A percentile compares a stretch with the other conserved stretches of the same genome.
phyloP scores from a whole-genome alignment of 1,284 basidiomycete genomes.

The Ceratobasidium sp. region DNA sequence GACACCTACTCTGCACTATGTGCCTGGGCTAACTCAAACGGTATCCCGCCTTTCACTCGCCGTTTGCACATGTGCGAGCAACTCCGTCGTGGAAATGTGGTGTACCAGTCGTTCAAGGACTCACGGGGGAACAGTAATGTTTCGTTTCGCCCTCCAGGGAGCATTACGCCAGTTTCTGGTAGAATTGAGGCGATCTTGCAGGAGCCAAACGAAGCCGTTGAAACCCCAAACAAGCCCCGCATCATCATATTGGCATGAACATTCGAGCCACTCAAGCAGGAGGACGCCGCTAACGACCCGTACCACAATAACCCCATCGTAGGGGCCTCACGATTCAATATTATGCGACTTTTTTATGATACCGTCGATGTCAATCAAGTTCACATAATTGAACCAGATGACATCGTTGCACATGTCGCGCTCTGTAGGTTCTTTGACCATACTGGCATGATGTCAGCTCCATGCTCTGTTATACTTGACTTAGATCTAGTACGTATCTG shows the following conservation, averaged over 20 bases:
- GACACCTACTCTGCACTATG: neutral
- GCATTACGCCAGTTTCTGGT: neutral
- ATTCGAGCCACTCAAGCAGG: neutral
- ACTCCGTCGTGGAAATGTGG: neutral
- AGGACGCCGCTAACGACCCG: neutral
- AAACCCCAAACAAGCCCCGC: neutral
- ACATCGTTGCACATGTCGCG: neutral
- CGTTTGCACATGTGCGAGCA: neutral
- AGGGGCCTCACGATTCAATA: neutral
- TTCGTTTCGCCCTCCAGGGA: neutral
- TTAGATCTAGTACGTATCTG: neutral
- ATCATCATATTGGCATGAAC: neutral
- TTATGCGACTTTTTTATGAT: neutral
- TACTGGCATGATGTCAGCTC: neutral
- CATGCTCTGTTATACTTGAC: neutral
- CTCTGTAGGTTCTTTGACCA: neutral
- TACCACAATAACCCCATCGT: neutral
- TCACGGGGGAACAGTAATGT: neutral
- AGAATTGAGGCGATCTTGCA: neutral
- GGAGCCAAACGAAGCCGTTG: neutral
- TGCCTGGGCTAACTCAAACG: neutral
- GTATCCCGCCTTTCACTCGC: neutral
- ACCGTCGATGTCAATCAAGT: neutral
- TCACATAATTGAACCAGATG: neutral
- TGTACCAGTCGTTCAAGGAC: neutral